Percentiles rank a stretch among this genome's conserved stretches.
phyloP scores from a whole-genome alignment of 257 asterid species.

The Solanum piurae region DNA sequence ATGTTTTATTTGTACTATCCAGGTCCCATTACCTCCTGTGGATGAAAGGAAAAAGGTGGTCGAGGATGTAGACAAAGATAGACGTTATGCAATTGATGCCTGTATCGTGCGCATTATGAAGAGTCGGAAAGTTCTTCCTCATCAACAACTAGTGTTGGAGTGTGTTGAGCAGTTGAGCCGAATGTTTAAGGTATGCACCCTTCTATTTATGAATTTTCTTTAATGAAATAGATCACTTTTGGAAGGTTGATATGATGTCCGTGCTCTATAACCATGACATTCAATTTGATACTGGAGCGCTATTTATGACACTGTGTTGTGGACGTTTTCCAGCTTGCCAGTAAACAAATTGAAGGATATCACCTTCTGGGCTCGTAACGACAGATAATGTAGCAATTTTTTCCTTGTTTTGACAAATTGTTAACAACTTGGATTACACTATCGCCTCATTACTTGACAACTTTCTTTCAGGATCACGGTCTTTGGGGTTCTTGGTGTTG shows the following conservation, averaged over 20 bases:
- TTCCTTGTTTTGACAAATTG: neutral
- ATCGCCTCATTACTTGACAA: neutral
- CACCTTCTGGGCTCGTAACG: neutral
- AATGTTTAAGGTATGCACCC: conserved; percentile 31
- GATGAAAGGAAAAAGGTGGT: conserved; percentile 49
- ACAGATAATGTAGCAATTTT: neutral
- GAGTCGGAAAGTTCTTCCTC: conserved; percentile 32
- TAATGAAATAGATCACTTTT: neutral
- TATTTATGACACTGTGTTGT: neutral
- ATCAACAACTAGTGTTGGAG: conserved; percentile 43
- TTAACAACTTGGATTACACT: neutral
- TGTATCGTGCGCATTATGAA: conserved; percentile 54
- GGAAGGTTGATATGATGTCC: neutral
- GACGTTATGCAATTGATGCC: conserved; percentile 41
- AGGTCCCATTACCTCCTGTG: conserved; percentile 43
- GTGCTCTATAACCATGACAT: neutral
- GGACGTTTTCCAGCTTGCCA: neutral
- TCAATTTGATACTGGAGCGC: neutral
- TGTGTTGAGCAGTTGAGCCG: conserved; percentile 41
- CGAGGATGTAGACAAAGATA: conserved; percentile 40
- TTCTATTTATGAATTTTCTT: neutral
- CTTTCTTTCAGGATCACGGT: neutral
- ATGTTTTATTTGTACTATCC: neutral
- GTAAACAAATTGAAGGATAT: neutral
- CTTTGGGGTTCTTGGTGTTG: neutral